A percentile compares a stretch with the other conserved stretches of the same genome.
These are phyloP conservation scores for Paecilomyces dactylethromorphus DNA, from an alignment of 2,329 filamentous ascomycete species.

Conservation along the genomic window DNA sequence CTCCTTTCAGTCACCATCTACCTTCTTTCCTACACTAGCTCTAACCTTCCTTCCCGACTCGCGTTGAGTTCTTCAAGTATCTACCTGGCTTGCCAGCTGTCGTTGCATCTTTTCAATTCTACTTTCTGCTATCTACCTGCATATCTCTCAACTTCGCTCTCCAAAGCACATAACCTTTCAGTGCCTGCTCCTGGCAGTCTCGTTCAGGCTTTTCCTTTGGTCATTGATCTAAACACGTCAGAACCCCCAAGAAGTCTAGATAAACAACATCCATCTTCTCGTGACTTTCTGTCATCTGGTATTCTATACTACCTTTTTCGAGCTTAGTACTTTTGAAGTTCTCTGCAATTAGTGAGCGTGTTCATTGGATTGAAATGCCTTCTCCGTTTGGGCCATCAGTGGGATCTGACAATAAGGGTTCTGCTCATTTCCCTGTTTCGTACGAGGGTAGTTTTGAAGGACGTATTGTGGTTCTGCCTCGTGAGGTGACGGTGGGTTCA, in stretches of 20 bases:
- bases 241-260: constrained; percentile 7
- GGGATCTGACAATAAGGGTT: constrained; percentile 15
- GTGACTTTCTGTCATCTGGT: background rate
- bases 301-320: background rate
- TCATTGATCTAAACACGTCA: constrained; percentile 18
- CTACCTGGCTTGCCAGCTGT: background rate
- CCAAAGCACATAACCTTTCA: constrained; percentile 5
- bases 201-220: constrained; percentile 5
- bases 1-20: constrained; percentile 2
- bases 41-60: constrained; percentile 1
- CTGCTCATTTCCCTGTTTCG: constrained; percentile 11
- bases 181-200: background rate
- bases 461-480: constrained; percentile 13
- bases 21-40: constrained; percentile 4
- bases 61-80: background rate
- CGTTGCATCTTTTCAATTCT: constrained; percentile 8
- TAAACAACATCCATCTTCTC: background rate
- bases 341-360: constrained; percentile 3
- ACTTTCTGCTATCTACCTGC: constrained; percentile 15
- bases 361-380: background rate
- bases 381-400: background rate
- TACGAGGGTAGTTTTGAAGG: constrained; percentile 13
- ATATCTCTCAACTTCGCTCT: constrained; percentile 7
- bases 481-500: constrained; percentile 20
- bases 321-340: constrained; percentile 2